Evolutionary conservation across 2,329 filamentous ascomycete species (phyloP).

Genomic region (Cladosporium sp.): DNA sequence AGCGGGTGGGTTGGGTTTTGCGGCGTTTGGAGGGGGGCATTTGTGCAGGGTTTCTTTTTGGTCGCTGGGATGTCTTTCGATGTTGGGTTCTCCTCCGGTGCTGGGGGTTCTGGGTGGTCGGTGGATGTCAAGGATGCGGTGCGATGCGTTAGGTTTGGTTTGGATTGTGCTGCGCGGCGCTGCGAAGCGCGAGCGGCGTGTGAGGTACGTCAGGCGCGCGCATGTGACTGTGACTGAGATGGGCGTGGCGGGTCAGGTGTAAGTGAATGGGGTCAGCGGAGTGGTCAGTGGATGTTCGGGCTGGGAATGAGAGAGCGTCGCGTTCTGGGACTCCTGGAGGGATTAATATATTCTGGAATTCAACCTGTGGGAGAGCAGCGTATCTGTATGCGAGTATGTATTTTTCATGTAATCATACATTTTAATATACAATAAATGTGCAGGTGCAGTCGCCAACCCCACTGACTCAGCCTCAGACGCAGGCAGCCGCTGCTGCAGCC

Average conservation of each 20-base stretch:
- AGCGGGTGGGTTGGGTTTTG: constrained; percentile 11
- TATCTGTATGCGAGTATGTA: too few relatives aligned
- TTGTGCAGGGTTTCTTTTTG: neutral
- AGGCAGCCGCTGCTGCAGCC: constrained; percentile 4
- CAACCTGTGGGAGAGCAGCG: too few relatives aligned
- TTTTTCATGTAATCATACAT: too few relatives aligned
- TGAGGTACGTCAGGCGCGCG: neutral
- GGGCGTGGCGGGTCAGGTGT: neutral
- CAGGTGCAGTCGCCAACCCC: too few relatives aligned
- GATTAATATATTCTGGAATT: too few relatives aligned
- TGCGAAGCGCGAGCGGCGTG: neutral
- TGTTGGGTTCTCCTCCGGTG: too few relatives aligned
- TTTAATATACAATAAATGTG: too few relatives aligned
- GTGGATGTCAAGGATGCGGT: neutral
- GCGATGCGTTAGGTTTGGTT: neutral
- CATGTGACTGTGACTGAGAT: neutral
- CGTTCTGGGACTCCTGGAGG: too few relatives aligned
- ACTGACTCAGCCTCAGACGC: neutral
- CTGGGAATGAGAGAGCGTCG: too few relatives aligned
- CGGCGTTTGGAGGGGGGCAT: constrained; percentile 10
- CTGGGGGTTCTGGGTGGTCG: neutral
- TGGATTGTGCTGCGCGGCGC: neutral
- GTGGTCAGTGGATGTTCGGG: too few relatives aligned
- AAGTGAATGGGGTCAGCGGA: neutral
- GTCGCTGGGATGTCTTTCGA: neutral